A percentile compares a stretch with the other conserved stretches of the same genome.
These are phyloP conservation scores for Typha latifolia DNA, from an alignment of 176 grass and related monocot species.

Conservation along the genomic window DNA sequence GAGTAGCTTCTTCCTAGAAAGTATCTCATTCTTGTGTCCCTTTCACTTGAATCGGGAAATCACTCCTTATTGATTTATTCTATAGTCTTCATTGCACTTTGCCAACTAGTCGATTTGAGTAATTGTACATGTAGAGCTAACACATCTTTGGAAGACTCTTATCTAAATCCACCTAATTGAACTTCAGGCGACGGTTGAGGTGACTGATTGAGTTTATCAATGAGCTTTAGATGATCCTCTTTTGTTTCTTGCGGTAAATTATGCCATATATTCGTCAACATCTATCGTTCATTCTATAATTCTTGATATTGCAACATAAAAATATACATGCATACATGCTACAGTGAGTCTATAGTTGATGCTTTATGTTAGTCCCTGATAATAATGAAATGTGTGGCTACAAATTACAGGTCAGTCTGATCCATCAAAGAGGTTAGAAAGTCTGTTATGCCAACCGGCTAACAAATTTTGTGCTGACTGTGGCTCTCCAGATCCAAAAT, in stretches of 20 bases:
- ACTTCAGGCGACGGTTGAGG: too few species aligned
- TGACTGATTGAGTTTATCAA: too few species aligned
- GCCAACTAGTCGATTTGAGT: too few species aligned
- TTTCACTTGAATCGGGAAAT: too few species aligned
- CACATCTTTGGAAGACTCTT: too few species aligned
- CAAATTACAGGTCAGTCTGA: not conserved
- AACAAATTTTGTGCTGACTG: conserved; percentile 78
- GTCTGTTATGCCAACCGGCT: conserved; percentile 47
- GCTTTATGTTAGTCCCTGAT: conserved; percentile 1
- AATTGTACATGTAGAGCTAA: too few species aligned
- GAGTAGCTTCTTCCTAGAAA: too few species aligned
- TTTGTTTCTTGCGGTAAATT: not conserved
- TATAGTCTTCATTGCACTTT: too few species aligned
- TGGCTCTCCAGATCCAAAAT: conserved; percentile 84
- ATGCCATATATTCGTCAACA: not conserved
- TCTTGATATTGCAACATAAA: not conserved
- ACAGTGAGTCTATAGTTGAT: not conserved
- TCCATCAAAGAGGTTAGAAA: conserved; percentile 46
- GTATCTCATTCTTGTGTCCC: too few species aligned
- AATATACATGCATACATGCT: not conserved
- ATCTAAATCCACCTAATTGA: too few species aligned
- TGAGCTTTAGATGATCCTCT: too few species aligned
- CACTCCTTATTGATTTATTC: too few species aligned
- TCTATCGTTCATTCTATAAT: not conserved
- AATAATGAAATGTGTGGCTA: not conserved